Percentiles rank a stretch among this genome's conserved stretches.
Conservation (phyloP, 192 early-diverging fungal genomes). For the Diversispora epigaea region DNA sequence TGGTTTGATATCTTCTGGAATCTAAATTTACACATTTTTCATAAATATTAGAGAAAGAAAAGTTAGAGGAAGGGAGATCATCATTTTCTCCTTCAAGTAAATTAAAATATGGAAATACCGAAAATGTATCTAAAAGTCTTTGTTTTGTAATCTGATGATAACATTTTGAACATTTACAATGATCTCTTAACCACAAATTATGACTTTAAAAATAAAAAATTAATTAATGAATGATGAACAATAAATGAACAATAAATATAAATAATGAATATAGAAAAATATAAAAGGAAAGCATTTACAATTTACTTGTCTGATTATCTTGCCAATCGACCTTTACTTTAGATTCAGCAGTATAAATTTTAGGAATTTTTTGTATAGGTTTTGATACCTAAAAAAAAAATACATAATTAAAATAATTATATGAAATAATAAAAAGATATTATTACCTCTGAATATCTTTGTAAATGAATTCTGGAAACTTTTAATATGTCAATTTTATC, state of each 20-base stretch:
- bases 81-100: background rate
- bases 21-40: constrained; percentile 17
- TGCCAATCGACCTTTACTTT: constrained; percentile 40
- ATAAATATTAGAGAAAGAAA: background rate
- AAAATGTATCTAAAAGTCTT: constrained; percentile 69
- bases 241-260: background rate
- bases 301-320: constrained; percentile 33
- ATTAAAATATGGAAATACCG: constrained; percentile 27
- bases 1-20: constrained; percentile 60
- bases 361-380: background rate
- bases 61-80: too few species aligned
- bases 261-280: background rate
- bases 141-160: constrained; percentile 78
- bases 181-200: constrained; percentile 80
- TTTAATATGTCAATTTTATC: too few species aligned
- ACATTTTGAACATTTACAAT: constrained; percentile 76
- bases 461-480: too few species aligned
- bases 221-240: background rate
- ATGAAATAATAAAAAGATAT: background rate
- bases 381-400: background rate
- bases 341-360: background rate
- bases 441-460: too few species aligned
- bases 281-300: background rate
- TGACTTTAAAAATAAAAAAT: constrained; percentile 44
- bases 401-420: background rate